Conservation (phyloP, 768 basidiomycete genomes). For the Serpula lacrymans region DNA sequence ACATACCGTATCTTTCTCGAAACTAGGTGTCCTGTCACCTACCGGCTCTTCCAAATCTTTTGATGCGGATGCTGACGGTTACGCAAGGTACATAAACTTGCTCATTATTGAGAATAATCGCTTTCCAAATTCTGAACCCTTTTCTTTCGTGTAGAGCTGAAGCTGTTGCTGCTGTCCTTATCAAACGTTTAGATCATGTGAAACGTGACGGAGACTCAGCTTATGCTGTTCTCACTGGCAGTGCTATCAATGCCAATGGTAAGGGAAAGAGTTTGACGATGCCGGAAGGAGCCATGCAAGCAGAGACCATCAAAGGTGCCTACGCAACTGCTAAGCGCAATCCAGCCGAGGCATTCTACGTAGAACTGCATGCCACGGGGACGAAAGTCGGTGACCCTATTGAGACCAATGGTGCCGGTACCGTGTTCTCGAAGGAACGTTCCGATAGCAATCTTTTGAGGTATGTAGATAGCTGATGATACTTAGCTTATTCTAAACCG, state of each 20-base stretch:
- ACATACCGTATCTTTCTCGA: slow-evolving; percentile 23
- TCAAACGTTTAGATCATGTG: slow-evolving; percentile 32
- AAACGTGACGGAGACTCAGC: slow-evolving; percentile 27
- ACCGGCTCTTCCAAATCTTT: slow-evolving; percentile 31
- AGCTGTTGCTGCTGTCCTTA: slow-evolving; percentile 27
- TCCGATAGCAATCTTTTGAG: slow-evolving; percentile 14
- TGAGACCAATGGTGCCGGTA: slow-evolving; percentile 19
- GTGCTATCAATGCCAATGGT: slow-evolving; percentile 32
- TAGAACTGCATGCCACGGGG: slow-evolving; percentile 23
- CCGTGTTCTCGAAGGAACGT: slow-evolving; percentile 22
- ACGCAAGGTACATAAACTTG: slow-evolving; percentile 15
- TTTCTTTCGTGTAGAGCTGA: slow-evolving; percentile 11
- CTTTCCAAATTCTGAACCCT: not conserved
- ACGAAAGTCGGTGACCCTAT: slow-evolving; percentile 21
- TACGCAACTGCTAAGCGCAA: slow-evolving; percentile 24
- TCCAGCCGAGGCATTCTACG: slow-evolving; percentile 23
- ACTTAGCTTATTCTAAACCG: not conserved
- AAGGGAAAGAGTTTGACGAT: slow-evolving; percentile 32
- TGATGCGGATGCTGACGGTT: slow-evolving; percentile 30
- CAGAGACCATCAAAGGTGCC: slow-evolving; percentile 29
- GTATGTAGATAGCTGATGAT: slow-evolving; percentile 1
- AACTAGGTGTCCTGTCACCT: slow-evolving; percentile 20
- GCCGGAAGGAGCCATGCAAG: slow-evolving; percentile 32
- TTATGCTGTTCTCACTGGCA: slow-evolving; percentile 27
- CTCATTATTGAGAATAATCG: not conserved